Evolutionary conservation across 2,329 filamentous ascomycete species (phyloP).

Genomic region (Akanthomyces dipterigenus): DNA sequence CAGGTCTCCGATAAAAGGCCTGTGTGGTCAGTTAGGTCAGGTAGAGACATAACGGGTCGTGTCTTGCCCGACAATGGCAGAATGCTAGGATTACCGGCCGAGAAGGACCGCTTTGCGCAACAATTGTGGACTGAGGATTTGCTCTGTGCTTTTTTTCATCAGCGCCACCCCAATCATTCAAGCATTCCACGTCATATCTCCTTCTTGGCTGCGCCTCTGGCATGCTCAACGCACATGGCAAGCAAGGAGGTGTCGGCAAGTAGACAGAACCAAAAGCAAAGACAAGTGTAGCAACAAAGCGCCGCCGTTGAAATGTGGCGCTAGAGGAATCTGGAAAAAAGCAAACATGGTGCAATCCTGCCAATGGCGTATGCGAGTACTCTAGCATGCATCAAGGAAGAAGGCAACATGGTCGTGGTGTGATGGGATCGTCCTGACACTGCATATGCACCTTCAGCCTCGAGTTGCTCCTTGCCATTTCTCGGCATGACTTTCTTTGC

Average conservation of each 20-base stretch:
- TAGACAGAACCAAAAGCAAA: neutral
- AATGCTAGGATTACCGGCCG: neutral
- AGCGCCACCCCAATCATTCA: neutral
- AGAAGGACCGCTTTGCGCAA: neutral
- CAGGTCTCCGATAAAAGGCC: neutral
- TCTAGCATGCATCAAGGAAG: neutral
- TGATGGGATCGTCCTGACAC: neutral
- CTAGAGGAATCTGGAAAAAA: neutral
- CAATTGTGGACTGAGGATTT: neutral
- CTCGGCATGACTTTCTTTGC: neutral
- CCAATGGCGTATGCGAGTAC: neutral
- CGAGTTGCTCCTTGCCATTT: slow-evolving; percentile 1
- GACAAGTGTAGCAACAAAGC: neutral
- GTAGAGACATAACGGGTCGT: neutral
- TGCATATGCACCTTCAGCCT: neutral
- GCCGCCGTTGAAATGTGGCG: slow-evolving; percentile 3
- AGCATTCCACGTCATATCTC: neutral
- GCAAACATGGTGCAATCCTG: neutral
- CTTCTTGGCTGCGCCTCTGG: neutral
- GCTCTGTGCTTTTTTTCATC: neutral
- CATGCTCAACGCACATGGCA: slow-evolving; percentile 1
- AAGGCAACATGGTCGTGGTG: slow-evolving; percentile 1
- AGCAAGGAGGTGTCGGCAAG: neutral
- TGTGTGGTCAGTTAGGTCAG: neutral
- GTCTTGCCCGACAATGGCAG: neutral